Conservation (phyloP, 106 monocot genomes). For the Platanthera guangdongensis region DNA sequence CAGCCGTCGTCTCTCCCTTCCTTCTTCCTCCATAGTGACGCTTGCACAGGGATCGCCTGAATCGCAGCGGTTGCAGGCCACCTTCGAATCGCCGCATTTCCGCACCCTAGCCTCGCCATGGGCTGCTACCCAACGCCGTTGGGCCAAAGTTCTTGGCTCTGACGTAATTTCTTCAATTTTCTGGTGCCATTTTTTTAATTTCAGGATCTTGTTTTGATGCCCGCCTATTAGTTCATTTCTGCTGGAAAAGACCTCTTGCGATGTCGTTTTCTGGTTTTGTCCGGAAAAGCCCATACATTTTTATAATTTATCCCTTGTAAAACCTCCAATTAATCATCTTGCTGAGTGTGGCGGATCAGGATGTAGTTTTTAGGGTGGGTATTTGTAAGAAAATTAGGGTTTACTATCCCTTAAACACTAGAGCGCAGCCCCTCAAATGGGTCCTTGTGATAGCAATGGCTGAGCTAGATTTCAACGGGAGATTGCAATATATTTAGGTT, state of each 20-base stretch:
- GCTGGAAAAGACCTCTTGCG: neutral
- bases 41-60: conserved; percentile 13
- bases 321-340: neutral
- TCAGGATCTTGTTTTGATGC: neutral
- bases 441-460: too few species aligned
- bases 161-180: conserved; percentile 37
- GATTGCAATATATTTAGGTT: too few species aligned
- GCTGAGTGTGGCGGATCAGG: too few species aligned
- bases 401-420: too few species aligned
- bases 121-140: conserved; percentile 56
- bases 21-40: conserved; percentile 12
- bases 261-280: neutral
- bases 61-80: neutral
- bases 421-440: too few species aligned
- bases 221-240: neutral
- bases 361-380: too few species aligned
- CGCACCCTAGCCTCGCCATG: conserved; percentile 45
- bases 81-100: neutral
- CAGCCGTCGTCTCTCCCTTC: neutral
- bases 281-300: neutral
- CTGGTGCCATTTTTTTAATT: neutral
- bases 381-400: too few species aligned
- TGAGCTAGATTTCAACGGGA: too few species aligned
- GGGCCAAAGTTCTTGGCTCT: conserved; percentile 68
- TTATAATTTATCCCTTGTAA: neutral